Base-by-base conservation (phyloP, 208 protist species). In the Crithidia thermophila region DNA sequence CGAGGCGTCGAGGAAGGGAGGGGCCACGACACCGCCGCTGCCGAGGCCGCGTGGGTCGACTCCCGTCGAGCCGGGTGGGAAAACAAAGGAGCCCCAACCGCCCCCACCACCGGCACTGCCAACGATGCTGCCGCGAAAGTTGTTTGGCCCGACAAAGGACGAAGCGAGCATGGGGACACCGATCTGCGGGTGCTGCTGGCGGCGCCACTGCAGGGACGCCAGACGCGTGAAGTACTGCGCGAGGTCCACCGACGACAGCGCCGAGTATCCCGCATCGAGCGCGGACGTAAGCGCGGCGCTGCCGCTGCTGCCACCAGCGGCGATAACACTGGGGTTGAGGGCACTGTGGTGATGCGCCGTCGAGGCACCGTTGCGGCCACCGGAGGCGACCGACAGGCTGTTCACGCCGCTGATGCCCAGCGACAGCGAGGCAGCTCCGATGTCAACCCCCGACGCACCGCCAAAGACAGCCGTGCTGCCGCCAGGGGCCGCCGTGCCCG, bases 191-290 rank as follows among this genome's bases (percentile, higher is more conserved):
- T 62, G 50, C 50, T 59, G 67, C 37, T 67, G 58, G 16, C 31
- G 52, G 8, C 50, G 43, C 69, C 69, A 75, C 33, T 68, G 61
- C 30, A 61, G 27, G 14, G 37, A 34, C 0, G 59, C 58, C 8
- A 65, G 36, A 8, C 59, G 53, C 28, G 61, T 58, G 43, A 75
- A 75, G 53, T 36, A 61, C 61, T 75, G 60, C 18, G 61, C 61
- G 9, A 75, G n/a, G 27, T 69, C 69, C 5, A 69, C 69, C 30
- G 69, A 53, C 23, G 53, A 56, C 36, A 75, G 40, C 40, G 43
- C 53, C n/a, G 37, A 10, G 53, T 68, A 56, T 11, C 62, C 36
- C 28, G 63, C 60, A 23, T 67, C 60, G 23, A 62, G 36, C 1
- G 52, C 56, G 25, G 49, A 36, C 23, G 27, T 31, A 9, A 30